These are phyloP conservation scores for Cicer arietinum DNA, from an alignment of 306 rosid species.

Conservation along the genomic window DNA sequence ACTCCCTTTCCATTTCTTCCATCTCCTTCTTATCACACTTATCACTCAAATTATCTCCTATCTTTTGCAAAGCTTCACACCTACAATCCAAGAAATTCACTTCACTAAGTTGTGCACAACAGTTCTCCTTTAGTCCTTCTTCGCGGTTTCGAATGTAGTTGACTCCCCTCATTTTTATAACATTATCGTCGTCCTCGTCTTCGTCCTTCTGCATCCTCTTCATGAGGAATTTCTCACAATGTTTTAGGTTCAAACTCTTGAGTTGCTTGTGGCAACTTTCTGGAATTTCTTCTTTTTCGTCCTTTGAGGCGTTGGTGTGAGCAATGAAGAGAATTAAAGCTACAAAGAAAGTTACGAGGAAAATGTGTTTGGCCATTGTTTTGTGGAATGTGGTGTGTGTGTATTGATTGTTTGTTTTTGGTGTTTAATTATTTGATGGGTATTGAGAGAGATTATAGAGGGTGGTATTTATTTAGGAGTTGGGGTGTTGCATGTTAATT, in stretches of 20 bases:
- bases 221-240: slow-evolving; percentile 17
- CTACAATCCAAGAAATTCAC: slow-evolving; percentile 22
- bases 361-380: slow-evolving; percentile 18
- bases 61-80: slow-evolving; percentile 44
- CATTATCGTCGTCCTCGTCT: neutral
- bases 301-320: neutral
- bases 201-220: neutral
- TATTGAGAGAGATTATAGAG: neutral
- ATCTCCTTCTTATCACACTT: neutral
- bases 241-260: slow-evolving; percentile 6
- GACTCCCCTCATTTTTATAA: neutral
- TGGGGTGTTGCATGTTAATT: slow-evolving; percentile 32
- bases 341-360: slow-evolving; percentile 25
- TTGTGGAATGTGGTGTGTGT: neutral
- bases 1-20: neutral
- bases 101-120: slow-evolving; percentile 33
- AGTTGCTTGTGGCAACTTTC: slow-evolving; percentile 21
- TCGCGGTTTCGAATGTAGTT: neutral
- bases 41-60: slow-evolving; percentile 3
- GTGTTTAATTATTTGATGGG: neutral
- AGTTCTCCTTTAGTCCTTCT: neutral
- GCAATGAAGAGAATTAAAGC: slow-evolving; percentile 2
- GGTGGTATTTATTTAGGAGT: slow-evolving; percentile 31
- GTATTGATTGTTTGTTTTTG: neutral
- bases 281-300: neutral